Conservation (phyloP, 495 filamentous ascomycete genomes). For the Entonaema liquescens region DNA sequence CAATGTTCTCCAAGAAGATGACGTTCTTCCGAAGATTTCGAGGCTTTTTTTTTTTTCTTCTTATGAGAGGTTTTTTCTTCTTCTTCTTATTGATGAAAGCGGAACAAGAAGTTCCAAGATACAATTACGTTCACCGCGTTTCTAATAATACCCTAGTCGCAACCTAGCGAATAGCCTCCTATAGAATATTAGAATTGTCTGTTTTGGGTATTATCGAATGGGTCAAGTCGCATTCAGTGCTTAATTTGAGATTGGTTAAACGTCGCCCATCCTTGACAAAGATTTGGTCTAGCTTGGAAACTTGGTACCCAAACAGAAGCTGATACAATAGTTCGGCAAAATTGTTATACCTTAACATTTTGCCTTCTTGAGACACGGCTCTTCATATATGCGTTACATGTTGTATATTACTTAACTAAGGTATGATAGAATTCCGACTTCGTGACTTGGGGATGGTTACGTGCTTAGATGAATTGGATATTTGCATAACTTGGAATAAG, state of each 20-base stretch:
- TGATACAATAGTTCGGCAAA: constrained; percentile 1
- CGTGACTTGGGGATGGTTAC: neutral
- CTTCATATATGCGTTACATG: neutral
- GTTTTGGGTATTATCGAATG: too few relatives aligned
- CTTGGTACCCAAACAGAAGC: constrained; percentile 6
- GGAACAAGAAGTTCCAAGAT: constrained; percentile 9
- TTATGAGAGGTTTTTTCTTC: constrained; percentile 15
- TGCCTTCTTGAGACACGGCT: neutral
- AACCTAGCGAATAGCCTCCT: neutral
- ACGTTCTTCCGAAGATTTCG: constrained; percentile 8
- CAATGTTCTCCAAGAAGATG: constrained; percentile 6
- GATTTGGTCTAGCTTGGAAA: constrained; percentile 5
- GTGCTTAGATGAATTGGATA: neutral
- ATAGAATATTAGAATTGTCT: too few relatives aligned
- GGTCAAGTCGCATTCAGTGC: constrained; percentile 8
- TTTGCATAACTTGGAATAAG: neutral
- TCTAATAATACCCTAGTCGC: neutral
- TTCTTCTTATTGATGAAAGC: neutral
- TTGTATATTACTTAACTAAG: neutral
- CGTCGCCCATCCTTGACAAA: constrained; percentile 10
- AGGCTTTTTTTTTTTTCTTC: constrained; percentile 9
- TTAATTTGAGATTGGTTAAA: constrained; percentile 19
- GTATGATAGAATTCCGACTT: neutral
- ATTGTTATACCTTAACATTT: neutral
- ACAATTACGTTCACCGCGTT: constrained; percentile 27